Conservation (phyloP, 106 monocot species). For the Vanilla planifolia region DNA sequence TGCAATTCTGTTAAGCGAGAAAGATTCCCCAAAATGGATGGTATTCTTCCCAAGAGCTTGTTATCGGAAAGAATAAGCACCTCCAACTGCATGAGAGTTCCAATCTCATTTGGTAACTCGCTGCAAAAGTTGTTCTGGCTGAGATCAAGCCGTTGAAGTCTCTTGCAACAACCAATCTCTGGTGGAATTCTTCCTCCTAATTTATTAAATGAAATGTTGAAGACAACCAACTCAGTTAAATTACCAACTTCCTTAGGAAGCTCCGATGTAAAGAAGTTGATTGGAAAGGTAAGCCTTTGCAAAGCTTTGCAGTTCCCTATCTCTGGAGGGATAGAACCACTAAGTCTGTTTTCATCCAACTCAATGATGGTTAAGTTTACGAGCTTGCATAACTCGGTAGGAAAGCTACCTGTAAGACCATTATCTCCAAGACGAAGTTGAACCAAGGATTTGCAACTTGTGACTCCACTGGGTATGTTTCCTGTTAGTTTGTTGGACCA, state of each 20-base stretch:
- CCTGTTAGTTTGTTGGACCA: slow-evolving; percentile 71
- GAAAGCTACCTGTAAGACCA: slow-evolving; percentile 77
- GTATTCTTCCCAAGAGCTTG: slow-evolving; percentile 54
- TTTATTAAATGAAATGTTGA: slow-evolving; percentile 81
- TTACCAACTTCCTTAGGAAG: slow-evolving; percentile 71
- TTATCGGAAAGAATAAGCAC: slow-evolving; percentile 74
- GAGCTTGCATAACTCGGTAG: slow-evolving; percentile 62
- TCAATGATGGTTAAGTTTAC: slow-evolving; percentile 62
- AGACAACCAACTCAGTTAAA: slow-evolving; percentile 59
- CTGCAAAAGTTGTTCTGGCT: slow-evolving; percentile 66
- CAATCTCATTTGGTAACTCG: slow-evolving; percentile 51
- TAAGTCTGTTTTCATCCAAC: slow-evolving; percentile 73
- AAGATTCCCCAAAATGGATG: slow-evolving; percentile 63
- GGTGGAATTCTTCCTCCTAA: slow-evolving; percentile 52
- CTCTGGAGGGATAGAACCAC: slow-evolving; percentile 69
- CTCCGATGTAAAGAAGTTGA: slow-evolving; percentile 61
- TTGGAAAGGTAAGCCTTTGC: slow-evolving; percentile 62
- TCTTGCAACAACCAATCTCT: slow-evolving; percentile 56
- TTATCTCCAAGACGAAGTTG: slow-evolving; percentile 81
- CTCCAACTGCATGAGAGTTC: slow-evolving; percentile 67
- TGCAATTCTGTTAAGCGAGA: slow-evolving; percentile 77
- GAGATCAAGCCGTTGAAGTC: slow-evolving; percentile 85
- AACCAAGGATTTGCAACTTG: slow-evolving; percentile 68
- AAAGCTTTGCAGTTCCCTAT: slow-evolving; percentile 62
- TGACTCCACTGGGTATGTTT: slow-evolving; percentile 59